Base-by-base conservation (phyloP, 306 rosid genomes). In the Elaeagnus macrophylla region DNA sequence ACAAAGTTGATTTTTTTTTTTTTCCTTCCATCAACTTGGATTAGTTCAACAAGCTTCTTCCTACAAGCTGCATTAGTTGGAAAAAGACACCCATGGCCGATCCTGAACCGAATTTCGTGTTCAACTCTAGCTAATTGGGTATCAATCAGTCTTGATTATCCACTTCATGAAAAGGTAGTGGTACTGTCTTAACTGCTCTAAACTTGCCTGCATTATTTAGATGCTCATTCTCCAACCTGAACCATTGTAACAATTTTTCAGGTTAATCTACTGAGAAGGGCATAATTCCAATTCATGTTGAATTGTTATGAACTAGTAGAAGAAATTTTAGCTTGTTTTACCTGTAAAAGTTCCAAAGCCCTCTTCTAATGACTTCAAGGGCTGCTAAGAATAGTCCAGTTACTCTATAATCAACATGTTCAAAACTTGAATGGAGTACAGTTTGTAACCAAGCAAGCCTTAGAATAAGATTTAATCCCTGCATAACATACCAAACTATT, bases 181-280 rank as follows among this genome's bases (percentile, higher is more conserved):
- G 99, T 8, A 93, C 94, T 67, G 76, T 81, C 76, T 84, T 79
- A 38, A 93, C 96, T 79, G 99, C 99, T 70, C 99, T 93, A 82
- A 93, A 93, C 75, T 93, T 75, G 59, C 99, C 99, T 61, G 87
- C 96, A 79, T 93, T 93, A 72, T 93, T 87, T 52, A 93, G 89
- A 73, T 93, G 99, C 95, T 93, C 99, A 84, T 93, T 87, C 89
- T 93, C 99, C 84, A 93, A 73, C 83, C 99, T 93, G 85, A 1
- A 57, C 42, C 65, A 77, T 63, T 41, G 37, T 38, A 42, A 54
- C n/a, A 41, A 41, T 41, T 10, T 11, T 41, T 41, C 46, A 41
- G 46, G 10, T 9, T 41, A 41, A 25, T 25, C 32, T 1, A 25
- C 32, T 25, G 32, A 25, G 32, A 25, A 25, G 32, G 32, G 4